These are phyloP conservation scores for Kuraishia capsulata DNA, from an alignment of 805 yeast species.

Conservation along the genomic window DNA sequence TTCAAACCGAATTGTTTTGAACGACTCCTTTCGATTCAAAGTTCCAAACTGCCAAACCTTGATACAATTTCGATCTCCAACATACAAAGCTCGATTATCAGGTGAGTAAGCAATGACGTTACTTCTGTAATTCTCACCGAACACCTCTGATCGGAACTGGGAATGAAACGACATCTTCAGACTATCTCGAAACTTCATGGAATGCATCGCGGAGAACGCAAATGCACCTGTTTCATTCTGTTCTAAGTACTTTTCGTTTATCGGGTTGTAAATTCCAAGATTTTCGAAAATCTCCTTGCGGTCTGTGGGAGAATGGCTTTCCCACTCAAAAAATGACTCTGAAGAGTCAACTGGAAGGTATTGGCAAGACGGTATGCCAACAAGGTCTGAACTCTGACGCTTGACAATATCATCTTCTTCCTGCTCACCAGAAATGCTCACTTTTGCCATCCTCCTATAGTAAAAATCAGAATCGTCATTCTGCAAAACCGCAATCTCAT, in stretches of 20 bases:
- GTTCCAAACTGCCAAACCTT: too few relatives aligned
- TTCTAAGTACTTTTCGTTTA: not conserved
- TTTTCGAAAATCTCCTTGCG: slow-evolving; percentile 7
- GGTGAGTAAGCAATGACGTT: slow-evolving; percentile 1
- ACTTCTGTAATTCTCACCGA: slow-evolving; percentile 1
- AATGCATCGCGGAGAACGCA: slow-evolving; percentile 24
- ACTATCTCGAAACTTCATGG: slow-evolving; percentile 25
- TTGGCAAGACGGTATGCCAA: not conserved
- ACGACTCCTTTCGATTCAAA: too few relatives aligned
- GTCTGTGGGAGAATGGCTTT: slow-evolving; percentile 14
- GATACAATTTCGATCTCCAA: too few relatives aligned
- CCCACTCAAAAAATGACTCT: slow-evolving; percentile 23
- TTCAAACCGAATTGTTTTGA: too few relatives aligned
- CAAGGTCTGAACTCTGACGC: not conserved
- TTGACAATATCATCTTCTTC: not conserved
- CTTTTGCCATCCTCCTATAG: slow-evolving; percentile 1
- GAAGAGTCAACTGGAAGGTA: slow-evolving; percentile 20
- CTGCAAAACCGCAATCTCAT: slow-evolving; percentile 4
- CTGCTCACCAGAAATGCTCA: not conserved
- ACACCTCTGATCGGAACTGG: not conserved
- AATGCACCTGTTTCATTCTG: slow-evolving; percentile 9
- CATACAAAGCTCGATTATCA: too few relatives aligned
- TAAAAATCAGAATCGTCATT: slow-evolving; percentile 5
- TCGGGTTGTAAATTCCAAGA: slow-evolving; percentile 1
- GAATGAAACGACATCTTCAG: not conserved